Evolutionary conservation across 2,329 filamentous ascomycete species (phyloP), one percentile per base, ranked within the genome.

Genomic region (Sarocladium strictum): DNA sequence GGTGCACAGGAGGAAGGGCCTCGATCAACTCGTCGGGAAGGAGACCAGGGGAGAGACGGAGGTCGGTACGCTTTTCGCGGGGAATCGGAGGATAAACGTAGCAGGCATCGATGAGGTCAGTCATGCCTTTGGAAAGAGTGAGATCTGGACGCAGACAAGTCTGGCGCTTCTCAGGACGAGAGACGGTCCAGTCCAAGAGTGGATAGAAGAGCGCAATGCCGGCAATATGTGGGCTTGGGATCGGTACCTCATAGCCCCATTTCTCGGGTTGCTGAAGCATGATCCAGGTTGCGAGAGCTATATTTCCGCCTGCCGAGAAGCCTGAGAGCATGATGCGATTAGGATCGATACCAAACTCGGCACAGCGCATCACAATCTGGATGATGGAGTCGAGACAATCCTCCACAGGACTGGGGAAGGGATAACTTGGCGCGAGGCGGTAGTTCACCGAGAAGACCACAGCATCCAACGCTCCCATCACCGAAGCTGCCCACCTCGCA

Each of bases 361-460:
- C 70, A 0, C 82, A 80, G 54, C 83, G 74, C 2, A 72, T 69
- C 43, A 77, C 74, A 26, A 87, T 72, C 64, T 85, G 84, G n/a
- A 84, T 63, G 9, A 87, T 65, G 1, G 83, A 81, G 57, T 86
- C 84, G 26, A 81, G 79, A 41, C 81, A 80, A 63, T 88, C 85
- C 59, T 88, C 83, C 0, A 87, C 76, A 0, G 83, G 78, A 0
- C 78, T 79, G 1, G 84, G 85, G 62, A 85, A 87, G 0, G 83
- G 83, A 59, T 79, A 73, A 61, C 80, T 79, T 0, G 85, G 85
- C 0, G 84, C 83, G 2, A 87, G 75, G n/a, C 85, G 78, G 64
- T 89, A 88, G 61, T 86, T 83, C 59, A 86, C 81, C 1, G 78
- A 81, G 57, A 87, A 77, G 54, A 86, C 76, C 21, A 87, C 72